Conservation (phyloP, 768 basidiomycete species). For the Solioccasus polychromus region DNA sequence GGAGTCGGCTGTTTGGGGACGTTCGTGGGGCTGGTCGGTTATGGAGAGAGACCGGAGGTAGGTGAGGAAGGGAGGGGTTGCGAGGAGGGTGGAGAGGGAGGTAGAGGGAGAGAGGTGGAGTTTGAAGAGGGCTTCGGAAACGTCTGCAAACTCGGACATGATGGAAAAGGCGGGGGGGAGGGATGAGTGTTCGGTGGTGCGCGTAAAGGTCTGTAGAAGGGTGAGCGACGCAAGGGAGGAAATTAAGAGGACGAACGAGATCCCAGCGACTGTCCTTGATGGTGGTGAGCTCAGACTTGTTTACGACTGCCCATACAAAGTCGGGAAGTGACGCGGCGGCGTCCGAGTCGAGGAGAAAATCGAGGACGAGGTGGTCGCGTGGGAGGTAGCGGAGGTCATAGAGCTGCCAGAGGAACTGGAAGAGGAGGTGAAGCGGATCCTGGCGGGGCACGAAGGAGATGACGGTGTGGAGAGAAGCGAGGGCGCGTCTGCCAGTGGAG, state of each 20-base stretch:
- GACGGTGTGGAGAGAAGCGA: slow-evolving; percentile 76
- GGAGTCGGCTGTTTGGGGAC: slow-evolving; percentile 54
- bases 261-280: slow-evolving; percentile 82
- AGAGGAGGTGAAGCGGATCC: slow-evolving; percentile 66
- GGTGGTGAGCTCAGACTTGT: slow-evolving; percentile 70
- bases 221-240: slow-evolving; percentile 1
- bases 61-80: slow-evolving; percentile 59
- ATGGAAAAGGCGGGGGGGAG: slow-evolving; percentile 64
- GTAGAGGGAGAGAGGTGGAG: slow-evolving; percentile 34
- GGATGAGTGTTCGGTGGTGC: slow-evolving; percentile 60
- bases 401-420: slow-evolving; percentile 59
- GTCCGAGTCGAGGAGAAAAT: slow-evolving; percentile 64
- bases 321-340: slow-evolving; percentile 44
- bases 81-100: slow-evolving; percentile 55
- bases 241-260: slow-evolving; percentile 53
- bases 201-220: slow-evolving; percentile 71
- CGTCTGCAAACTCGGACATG: slow-evolving; percentile 88
- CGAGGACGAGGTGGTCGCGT: slow-evolving; percentile 68
- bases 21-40: slow-evolving; percentile 80
- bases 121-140: slow-evolving; percentile 78
- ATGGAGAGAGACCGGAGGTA: slow-evolving; percentile 88
- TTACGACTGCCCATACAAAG: slow-evolving; percentile 82
- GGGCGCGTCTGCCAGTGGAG: slow-evolving; percentile 79
- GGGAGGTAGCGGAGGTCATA: slow-evolving; percentile 75
- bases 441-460: slow-evolving; percentile 80